These are phyloP conservation scores for Sporobolus alterniflorus DNA, from an alignment of 202 grass and related monocot species.

Conservation along the genomic window DNA sequence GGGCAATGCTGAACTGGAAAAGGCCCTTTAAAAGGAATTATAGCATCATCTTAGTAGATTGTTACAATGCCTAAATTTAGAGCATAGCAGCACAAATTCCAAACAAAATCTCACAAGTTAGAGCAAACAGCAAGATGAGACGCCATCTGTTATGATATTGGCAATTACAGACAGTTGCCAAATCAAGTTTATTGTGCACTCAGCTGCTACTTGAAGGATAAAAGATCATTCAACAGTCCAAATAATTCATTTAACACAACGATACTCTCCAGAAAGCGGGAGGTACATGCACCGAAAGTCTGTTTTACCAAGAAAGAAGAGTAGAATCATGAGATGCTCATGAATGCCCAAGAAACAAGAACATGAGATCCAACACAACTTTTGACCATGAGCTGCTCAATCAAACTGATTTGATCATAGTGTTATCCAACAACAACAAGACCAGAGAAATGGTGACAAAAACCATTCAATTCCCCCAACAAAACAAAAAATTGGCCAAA, in stretches of 20 bases:
- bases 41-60: background rate
- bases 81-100: background rate
- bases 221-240: background rate
- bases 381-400: background rate
- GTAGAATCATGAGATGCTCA: background rate
- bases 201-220: background rate
- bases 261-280: background rate
- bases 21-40: background rate
- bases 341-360: no score
- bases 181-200: background rate
- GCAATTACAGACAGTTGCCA: background rate
- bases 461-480: background rate
- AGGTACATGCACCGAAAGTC: no score
- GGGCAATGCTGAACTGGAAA: background rate
- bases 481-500: background rate
- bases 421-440: background rate
- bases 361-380: background rate
- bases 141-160: background rate
- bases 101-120: background rate
- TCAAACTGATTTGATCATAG: background rate
- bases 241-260: background rate
- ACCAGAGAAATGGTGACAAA: background rate
- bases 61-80: slow-evolving; percentile 1
- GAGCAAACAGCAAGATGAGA: background rate
- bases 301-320: background rate